phyloP scores from a whole-genome alignment of 805 yeast genomes.

The Suhomyces canberraensis region DNA sequence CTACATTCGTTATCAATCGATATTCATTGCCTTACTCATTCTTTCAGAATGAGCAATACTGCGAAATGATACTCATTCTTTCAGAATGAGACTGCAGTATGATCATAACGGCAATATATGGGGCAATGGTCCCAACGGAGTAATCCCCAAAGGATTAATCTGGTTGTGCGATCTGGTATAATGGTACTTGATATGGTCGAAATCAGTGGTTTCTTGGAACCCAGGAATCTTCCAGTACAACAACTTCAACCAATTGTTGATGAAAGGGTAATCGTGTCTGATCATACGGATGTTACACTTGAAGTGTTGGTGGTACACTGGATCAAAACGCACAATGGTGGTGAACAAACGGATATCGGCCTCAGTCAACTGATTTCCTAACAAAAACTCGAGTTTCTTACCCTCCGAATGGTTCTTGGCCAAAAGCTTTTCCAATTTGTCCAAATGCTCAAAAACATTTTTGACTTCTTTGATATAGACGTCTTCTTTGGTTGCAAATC shows the following conservation, averaged over 20 bases:
- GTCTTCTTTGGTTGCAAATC: conserved; percentile 82
- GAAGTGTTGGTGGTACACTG: conserved; percentile 93
- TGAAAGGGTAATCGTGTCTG: conserved; percentile 71
- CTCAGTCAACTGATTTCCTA: conserved; percentile 74
- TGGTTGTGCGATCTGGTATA: conserved; percentile 81
- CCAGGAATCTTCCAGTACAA: conserved; percentile 78
- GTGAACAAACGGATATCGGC: conserved; percentile 87
- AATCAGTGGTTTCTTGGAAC: conserved; percentile 75
- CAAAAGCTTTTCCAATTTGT: conserved; percentile 64
- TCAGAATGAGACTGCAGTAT: neutral
- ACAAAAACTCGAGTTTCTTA: conserved; percentile 35
- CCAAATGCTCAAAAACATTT: conserved; percentile 63
- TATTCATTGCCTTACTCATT: no score
- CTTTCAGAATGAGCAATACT: no score
- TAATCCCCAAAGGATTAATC: conserved; percentile 78
- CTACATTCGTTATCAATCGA: no score
- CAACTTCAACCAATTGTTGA: conserved; percentile 77
- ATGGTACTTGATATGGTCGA: conserved; percentile 87
- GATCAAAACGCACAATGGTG: conserved; percentile 87
- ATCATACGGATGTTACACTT: conserved; percentile 85
- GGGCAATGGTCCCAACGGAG: conserved; percentile 88
- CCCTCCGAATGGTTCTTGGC: conserved; percentile 37
- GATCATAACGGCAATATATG: conserved; percentile 46
- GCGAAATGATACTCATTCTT: no score
- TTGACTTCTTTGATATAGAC: conserved; percentile 69